Evolutionary conservation across 331 rosid species (phyloP), one percentile per base, ranked within the genome.

Genomic region (Rosa hybrid): DNA sequence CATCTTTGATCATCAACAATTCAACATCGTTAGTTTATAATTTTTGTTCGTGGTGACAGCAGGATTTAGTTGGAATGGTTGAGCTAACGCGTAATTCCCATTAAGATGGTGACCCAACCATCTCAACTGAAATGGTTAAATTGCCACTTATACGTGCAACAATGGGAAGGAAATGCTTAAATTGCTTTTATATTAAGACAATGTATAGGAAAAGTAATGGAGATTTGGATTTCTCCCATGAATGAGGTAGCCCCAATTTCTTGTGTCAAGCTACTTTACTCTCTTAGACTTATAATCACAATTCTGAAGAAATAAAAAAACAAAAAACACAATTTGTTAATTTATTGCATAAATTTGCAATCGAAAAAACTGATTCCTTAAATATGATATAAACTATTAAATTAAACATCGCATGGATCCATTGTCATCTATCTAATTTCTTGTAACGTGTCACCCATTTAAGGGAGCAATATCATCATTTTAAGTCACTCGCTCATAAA

Each of bases 61-160:
- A 46, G 30, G 62, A 63, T 62, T 64, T 46, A 5, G 80, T 27
- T 76, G 80, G 72, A 76, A 57, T 1, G 6, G n/a, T 23, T 60
- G 59, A 10, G 79, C 79, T 14, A 76, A 76, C 79, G n/a, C 71
- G 59, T 14, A 44, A 42, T 44, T 44, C 59, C 59, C 44, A 44
- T 21, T 45, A 59, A 62, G 27, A 75, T 23, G 42, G 45, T 16
- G 59, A 27, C 38, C 9, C 12, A 30, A 8, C 14, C 6, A 11
- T 21, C 34, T 60, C 44, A 64, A 7, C 44, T 64, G 20, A 44
- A 44, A 13, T 34, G 39, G 39, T 34, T 34, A 34, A 34, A 34
- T 34, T 34, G 39, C 39, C 39, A 34, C 39, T 34, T 3, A 34
- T 10, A 27, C 1, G 41, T 12, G 17, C 41, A 13, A 12, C 41